Conservation (phyloP, 148 eudicot species). For the Rhododendron vialii region DNA sequence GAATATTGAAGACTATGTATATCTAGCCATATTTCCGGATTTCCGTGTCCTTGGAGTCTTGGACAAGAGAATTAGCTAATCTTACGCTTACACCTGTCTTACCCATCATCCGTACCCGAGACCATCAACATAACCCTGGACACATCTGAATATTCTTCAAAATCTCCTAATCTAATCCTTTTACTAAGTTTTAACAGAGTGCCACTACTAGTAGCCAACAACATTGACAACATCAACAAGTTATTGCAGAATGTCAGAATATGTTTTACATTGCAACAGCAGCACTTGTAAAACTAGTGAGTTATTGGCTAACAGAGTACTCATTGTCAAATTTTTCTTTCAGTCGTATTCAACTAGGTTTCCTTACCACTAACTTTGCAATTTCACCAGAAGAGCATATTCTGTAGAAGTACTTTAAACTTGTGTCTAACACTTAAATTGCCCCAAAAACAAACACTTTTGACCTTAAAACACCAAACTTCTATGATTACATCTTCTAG, state of each 20-base stretch:
- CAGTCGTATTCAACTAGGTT: background rate
- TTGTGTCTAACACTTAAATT: background rate
- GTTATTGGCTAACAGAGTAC: background rate
- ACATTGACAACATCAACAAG: background rate
- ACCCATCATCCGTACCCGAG: background rate
- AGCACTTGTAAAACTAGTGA: background rate
- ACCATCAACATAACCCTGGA: background rate
- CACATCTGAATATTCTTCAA: background rate
- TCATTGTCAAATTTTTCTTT: background rate
- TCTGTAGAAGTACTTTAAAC: background rate
- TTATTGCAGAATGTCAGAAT: background rate
- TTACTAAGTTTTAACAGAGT: background rate
- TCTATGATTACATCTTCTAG: background rate
- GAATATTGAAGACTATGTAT: background rate
- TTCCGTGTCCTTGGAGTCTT: background rate
- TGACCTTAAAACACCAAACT: background rate
- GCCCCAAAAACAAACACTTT: background rate
- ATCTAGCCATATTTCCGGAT: background rate
- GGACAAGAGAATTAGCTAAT: background rate
- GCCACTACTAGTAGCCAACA: background rate
- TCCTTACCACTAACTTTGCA: background rate
- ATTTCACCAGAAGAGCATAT: background rate
- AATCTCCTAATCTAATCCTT: background rate
- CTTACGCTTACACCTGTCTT: background rate
- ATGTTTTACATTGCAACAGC: background rate